Percentiles rank a stretch among this genome's conserved stretches.
phyloP scores from a whole-genome alignment of 148 eudicot species.

The Chenopodium suecicum region DNA sequence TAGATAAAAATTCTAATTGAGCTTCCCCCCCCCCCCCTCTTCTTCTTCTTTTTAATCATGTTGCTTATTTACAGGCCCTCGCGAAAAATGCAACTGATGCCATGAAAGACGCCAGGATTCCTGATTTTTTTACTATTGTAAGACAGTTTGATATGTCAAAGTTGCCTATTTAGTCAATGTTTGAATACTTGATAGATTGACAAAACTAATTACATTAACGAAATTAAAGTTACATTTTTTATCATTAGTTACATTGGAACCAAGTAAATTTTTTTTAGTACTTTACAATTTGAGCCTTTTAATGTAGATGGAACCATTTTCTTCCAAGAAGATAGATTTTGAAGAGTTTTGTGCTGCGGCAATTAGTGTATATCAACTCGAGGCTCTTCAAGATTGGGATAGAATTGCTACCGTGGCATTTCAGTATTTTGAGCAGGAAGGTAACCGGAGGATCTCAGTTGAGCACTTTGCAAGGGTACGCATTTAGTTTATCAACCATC shows the following conservation, averaged over 20 bases:
- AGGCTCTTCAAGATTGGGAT: conserved; percentile 92
- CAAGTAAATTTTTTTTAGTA: background rate
- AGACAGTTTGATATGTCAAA: conserved; percentile 18
- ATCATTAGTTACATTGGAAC: background rate
- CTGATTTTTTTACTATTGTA: conserved; percentile 65
- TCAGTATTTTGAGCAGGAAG: conserved; percentile 69
- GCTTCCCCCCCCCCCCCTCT: too few species aligned
- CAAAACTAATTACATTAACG: background rate
- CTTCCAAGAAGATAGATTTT: conserved; percentile 62
- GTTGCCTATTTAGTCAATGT: background rate
- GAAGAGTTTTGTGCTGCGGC: conserved; percentile 90
- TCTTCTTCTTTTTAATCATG: background rate
- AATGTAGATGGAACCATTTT: conserved; percentile 73
- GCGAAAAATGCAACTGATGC: conserved; percentile 68
- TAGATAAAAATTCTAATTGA: background rate
- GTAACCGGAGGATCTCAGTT: conserved; percentile 59
- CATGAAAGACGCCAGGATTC: conserved; percentile 77
- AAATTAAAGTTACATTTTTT: background rate
- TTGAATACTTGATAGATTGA: background rate
- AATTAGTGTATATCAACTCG: conserved; percentile 78
- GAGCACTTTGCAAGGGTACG: conserved; percentile 80
- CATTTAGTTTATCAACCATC: background rate
- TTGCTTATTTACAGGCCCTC: conserved; percentile 61
- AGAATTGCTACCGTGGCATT: conserved; percentile 64
- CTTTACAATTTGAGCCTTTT: conserved; percentile 16